Evolutionary conservation across 768 basidiomycete species (phyloP).

Genomic region (Mycena albidolilacea): DNA sequence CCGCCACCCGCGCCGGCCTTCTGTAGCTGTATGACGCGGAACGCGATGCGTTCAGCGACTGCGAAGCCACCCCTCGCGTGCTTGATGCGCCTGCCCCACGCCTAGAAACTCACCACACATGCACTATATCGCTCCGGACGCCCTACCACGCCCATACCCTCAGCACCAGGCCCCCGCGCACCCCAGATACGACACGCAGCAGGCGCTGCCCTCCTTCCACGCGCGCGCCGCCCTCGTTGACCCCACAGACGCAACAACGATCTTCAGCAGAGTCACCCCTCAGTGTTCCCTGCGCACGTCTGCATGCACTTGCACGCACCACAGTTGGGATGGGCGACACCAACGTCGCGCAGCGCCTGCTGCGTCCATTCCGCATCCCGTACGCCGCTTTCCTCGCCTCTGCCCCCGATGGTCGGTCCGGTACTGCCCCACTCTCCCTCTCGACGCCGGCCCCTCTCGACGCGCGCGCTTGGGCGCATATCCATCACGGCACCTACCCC

Average conservation of each 20-base stretch:
- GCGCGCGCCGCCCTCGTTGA: not conserved
- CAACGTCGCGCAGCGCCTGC: not conserved
- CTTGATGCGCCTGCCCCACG: too few species aligned
- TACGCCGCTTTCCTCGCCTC: too few species aligned
- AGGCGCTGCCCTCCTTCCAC: not conserved
- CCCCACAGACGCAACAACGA: not conserved
- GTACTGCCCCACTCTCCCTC: too few species aligned
- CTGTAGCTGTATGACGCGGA: not conserved
- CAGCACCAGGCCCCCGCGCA: not conserved
- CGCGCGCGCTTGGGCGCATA: too few species aligned
- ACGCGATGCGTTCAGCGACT: not conserved
- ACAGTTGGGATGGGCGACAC: too few species aligned
- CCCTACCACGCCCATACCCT: not conserved
- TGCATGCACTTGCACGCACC: too few species aligned
- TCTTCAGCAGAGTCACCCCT: too few species aligned
- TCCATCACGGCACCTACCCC: too few species aligned
- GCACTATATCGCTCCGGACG: not conserved
- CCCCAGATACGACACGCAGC: not conserved
- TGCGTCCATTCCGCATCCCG: too few species aligned
- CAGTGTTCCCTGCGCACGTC: too few species aligned
- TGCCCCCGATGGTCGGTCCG: too few species aligned
- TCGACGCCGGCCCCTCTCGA: too few species aligned
- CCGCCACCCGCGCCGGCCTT: slow-evolving; percentile 4
- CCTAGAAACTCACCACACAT: not conserved
- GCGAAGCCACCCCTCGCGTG: not conserved